Evolutionary conservation across 768 basidiomycete genomes (phyloP).

Genomic region (Phylloporus arenicola): DNA sequence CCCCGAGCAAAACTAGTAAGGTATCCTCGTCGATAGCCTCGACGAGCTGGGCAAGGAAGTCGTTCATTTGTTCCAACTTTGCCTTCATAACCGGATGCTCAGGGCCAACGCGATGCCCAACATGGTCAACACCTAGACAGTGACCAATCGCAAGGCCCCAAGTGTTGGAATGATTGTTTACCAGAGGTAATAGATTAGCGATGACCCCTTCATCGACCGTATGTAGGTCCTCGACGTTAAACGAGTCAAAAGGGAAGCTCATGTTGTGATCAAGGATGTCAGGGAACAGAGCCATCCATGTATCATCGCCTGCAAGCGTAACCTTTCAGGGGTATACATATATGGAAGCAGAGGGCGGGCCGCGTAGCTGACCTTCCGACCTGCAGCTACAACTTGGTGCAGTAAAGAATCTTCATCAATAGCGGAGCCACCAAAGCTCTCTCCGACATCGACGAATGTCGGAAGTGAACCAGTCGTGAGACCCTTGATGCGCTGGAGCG

Average conservation of each 20-base stretch:
- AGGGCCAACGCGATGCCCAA: slow-evolving; percentile 90
- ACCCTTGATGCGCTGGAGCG: slow-evolving; percentile 91
- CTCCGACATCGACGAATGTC: slow-evolving; percentile 92
- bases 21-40: slow-evolving; percentile 78
- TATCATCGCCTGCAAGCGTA: slow-evolving; percentile 95
- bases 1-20: slow-evolving; percentile 84
- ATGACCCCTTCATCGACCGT: slow-evolving; percentile 92
- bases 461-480: slow-evolving; percentile 93
- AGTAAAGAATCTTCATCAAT: slow-evolving; percentile 87
- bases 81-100: slow-evolving; percentile 79
- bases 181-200: slow-evolving; percentile 72
- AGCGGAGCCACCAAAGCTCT: slow-evolving; percentile 83
- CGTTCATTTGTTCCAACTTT: slow-evolving; percentile 87
- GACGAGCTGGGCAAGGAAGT: slow-evolving; percentile 68
- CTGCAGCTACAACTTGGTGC: slow-evolving; percentile 56
- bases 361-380: slow-evolving; percentile 47
- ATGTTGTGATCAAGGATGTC: slow-evolving; percentile 64
- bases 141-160: slow-evolving; percentile 93
- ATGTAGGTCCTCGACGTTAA: slow-evolving; percentile 97
- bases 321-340: slow-evolving; percentile 38
- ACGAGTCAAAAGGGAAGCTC: slow-evolving; percentile 87
- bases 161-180: slow-evolving; percentile 44
- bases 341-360: neutral
- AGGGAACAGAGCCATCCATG: slow-evolving; percentile 90
- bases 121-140: slow-evolving; percentile 94